These are phyloP conservation scores for Leucogyrophana mollusca DNA, from an alignment of 768 basidiomycete species.

Conservation along the genomic window DNA sequence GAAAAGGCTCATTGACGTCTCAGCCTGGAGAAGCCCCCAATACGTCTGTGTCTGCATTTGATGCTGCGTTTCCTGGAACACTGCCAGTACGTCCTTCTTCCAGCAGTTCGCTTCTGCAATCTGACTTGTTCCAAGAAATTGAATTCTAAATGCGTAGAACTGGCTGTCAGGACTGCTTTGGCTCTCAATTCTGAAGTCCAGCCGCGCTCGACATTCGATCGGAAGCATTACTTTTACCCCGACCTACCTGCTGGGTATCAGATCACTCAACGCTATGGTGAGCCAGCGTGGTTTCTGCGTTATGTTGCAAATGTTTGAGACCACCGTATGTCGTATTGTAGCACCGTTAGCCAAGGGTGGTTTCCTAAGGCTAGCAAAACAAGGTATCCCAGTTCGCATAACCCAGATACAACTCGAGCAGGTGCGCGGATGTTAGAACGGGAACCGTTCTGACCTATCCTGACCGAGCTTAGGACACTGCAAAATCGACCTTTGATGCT, in stretches of 20 bases:
- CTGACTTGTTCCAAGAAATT: constrained; percentile 41
- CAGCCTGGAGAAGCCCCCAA: constrained; percentile 61
- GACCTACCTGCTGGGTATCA: constrained; percentile 95
- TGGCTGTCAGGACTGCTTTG: constrained; percentile 78
- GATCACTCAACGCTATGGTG: constrained; percentile 94
- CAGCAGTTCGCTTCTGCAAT: background rate
- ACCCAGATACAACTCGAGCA: constrained; percentile 96
- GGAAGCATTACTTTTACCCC: constrained; percentile 98
- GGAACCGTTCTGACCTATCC: constrained; percentile 1
- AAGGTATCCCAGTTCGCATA: constrained; percentile 62
- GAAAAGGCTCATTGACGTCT: constrained; percentile 39
- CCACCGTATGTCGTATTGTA: constrained; percentile 25
- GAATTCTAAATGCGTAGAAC: constrained; percentile 69
- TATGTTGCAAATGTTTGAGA: background rate
- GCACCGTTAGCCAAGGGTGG: constrained; percentile 81
- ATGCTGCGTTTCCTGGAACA: constrained; percentile 92
- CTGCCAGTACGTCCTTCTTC: constrained; percentile 63
- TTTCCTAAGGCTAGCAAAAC: constrained; percentile 43
- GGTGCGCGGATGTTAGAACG: constrained; percentile 40
- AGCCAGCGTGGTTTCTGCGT: too few species aligned
- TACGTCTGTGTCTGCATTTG: constrained; percentile 69
- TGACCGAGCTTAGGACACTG: constrained; percentile 69
- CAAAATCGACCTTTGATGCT: constrained; percentile 69
- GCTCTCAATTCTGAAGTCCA: constrained; percentile 72
- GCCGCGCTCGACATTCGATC: constrained; percentile 77